Evolutionary conservation across 352 stramenopile genomes (phyloP).

Genomic region (Phytophthora rubi): DNA sequence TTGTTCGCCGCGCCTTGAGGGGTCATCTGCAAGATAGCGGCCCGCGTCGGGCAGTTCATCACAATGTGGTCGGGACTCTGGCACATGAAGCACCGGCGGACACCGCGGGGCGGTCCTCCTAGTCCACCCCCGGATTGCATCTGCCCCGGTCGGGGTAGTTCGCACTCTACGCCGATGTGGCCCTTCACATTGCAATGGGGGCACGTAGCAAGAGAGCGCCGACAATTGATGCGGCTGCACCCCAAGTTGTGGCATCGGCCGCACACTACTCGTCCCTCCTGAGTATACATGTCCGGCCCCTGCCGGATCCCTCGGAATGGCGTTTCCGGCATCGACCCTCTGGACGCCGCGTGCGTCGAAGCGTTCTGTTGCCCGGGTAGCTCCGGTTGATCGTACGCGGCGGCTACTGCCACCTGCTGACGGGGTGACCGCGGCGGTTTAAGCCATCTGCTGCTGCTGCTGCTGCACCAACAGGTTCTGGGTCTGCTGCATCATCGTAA

Average conservation of each 20-base stretch:
- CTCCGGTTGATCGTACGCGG: too few species aligned
- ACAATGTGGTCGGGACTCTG: neutral
- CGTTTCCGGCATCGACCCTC: neutral
- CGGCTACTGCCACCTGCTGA: too few species aligned
- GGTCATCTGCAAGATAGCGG: neutral
- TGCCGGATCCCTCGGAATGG: neutral
- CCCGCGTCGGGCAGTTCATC: neutral
- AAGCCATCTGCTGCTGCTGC: neutral
- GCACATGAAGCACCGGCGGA: neutral
- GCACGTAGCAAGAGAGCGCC: neutral
- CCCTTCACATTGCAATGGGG: neutral
- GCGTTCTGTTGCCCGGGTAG: too few species aligned
- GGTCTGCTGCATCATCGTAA: slow-evolving; percentile 3
- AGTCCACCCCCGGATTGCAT: neutral
- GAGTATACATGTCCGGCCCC: neutral
- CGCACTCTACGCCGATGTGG: neutral
- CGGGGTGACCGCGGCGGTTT: too few species aligned
- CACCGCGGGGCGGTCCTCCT: neutral
- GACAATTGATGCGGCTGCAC: neutral
- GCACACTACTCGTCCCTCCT: neutral
- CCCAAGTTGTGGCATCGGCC: neutral
- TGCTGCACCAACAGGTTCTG: neutral
- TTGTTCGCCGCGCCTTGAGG: too few species aligned
- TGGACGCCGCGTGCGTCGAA: too few species aligned
- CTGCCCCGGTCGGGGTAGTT: neutral